Conservation (phyloP, 805 yeast species). For the Blastobotrys mokoenaii region DNA sequence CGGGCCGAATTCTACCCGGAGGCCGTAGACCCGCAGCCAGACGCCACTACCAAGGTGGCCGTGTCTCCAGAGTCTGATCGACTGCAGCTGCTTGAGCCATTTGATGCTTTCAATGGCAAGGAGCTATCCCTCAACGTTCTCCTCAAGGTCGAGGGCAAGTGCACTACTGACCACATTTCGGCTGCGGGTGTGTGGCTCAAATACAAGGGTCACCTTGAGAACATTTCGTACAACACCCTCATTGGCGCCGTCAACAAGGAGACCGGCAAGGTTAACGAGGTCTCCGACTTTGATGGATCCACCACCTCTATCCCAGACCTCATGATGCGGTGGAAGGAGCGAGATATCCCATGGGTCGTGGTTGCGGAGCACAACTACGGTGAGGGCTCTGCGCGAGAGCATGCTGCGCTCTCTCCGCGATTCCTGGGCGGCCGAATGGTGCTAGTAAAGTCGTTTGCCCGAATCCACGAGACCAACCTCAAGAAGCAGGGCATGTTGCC, state of each 20-base stretch:
- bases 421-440: conserved; percentile 97
- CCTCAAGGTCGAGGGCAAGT: conserved; percentile 93
- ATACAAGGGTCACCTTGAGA: conserved; percentile 99
- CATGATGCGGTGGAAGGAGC: conserved; percentile 88
- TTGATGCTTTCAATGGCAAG: conserved; percentile 94
- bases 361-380: conserved; percentile 98
- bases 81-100: conserved; percentile 89
- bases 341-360: conserved; percentile 92
- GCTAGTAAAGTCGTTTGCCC: conserved; percentile 95
- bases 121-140: conserved; percentile 93
- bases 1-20: conserved; percentile 77
- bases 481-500: conserved; percentile 99
- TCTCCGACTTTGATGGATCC: conserved; percentile 87
- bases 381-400: conserved; percentile 99
- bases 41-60: too few relatives aligned
- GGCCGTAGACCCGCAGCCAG: too few relatives aligned
- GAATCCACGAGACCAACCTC: conserved; percentile 98
- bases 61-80: conserved; percentile 91
- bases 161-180: conserved; percentile 98
- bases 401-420: conserved; percentile 99
- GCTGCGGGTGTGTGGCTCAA: conserved; percentile 99
- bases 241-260: conserved; percentile 98
- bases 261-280: conserved; percentile 87
- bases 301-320: conserved; percentile 96
- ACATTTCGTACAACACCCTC: conserved; percentile 98